phyloP scores from a whole-genome alignment of 2,329 filamentous ascomycete genomes.

The Aureobasidium zeae region DNA sequence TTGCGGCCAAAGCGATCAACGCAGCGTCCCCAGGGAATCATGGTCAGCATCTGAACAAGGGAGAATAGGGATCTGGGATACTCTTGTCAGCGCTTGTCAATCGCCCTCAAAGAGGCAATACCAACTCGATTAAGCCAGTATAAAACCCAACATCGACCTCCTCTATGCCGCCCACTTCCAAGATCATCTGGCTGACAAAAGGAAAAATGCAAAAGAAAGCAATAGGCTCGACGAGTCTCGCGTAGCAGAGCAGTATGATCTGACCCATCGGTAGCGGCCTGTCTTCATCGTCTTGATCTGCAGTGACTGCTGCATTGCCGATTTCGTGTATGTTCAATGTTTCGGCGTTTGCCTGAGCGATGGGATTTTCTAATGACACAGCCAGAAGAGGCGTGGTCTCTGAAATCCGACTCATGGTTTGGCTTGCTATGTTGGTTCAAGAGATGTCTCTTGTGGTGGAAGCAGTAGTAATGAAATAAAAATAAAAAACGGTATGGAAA shows the following conservation, averaged over 20 bases:
- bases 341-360: conserved; percentile 9
- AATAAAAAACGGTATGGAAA: too few relatives aligned
- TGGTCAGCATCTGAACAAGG: conserved; percentile 64
- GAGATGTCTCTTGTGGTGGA: too few relatives aligned
- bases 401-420: too few relatives aligned
- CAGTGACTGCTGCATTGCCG: not conserved
- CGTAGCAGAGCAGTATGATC: conserved; percentile 63
- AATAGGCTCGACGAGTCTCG: conserved; percentile 63
- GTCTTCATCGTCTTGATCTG: conserved; percentile 28
- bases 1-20: conserved; percentile 63
- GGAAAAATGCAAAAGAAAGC: conserved; percentile 80
- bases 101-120: not conserved
- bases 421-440: too few relatives aligned
- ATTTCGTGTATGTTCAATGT: conserved; percentile 7
- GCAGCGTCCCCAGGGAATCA: conserved; percentile 63
- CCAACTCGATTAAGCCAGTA: conserved; percentile 54
- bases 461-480: too few relatives aligned
- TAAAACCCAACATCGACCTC: conserved; percentile 70
- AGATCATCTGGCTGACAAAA: conserved; percentile 70
- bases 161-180: conserved; percentile 52
- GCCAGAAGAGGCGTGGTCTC: conserved; percentile 14
- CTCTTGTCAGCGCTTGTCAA: not conserved
- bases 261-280: conserved; percentile 53
- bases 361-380: conserved; percentile 4
- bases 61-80: conserved; percentile 52